Evolutionary conservation across 495 filamentous ascomycete species (phyloP), one percentile per base, ranked within the genome.

Genomic region (Bacidia gigantensis): DNA sequence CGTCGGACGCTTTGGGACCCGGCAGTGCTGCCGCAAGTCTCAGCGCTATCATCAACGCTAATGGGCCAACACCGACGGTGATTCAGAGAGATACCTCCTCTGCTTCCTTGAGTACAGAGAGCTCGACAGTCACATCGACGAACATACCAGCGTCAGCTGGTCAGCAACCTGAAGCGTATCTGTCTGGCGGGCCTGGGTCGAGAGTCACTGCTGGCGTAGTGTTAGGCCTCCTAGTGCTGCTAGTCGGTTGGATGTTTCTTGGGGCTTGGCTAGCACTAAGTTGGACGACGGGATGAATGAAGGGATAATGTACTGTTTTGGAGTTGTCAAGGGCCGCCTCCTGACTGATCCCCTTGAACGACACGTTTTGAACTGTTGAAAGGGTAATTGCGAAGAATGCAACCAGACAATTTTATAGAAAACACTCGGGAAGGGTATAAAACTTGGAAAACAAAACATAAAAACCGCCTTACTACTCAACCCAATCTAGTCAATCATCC

Each of bases 161-260:
- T 14, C 7, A 35, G 14, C 29, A 14, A 35, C 29, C 29, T 7
- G 29, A 35, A 5, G 14, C 29, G 14, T 35, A n/a, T 22, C 20
- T 22, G 44, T 21, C 44, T n/a, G 47, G 55, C 12, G 57, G 54
- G 2, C 20, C 57, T 3, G 54, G 57, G 18, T 52, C 17, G 12
- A 50, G 60, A 26, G 55, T 62, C 25, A 51, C 48, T 40, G 46
- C 55, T 11, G 60, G 60, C 2, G 55, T 56, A 2, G 52, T 17
- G 21, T 46, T 62, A 32, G 60, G 60, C 0, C 40, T 62, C 10
- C 11, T 62, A 44, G 50, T 62, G 22, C 50, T 62, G 25, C 20
- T 57, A 52, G 12, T 62, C 12, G 60, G 60, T 0, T 62, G 60
- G 57, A 62, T 58, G 11, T 45, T 26, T 14, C 46, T 62, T 14